Base-by-base conservation (phyloP, 495 filamentous ascomycete species). In the Rostrohypoxylon terebratum region DNA sequence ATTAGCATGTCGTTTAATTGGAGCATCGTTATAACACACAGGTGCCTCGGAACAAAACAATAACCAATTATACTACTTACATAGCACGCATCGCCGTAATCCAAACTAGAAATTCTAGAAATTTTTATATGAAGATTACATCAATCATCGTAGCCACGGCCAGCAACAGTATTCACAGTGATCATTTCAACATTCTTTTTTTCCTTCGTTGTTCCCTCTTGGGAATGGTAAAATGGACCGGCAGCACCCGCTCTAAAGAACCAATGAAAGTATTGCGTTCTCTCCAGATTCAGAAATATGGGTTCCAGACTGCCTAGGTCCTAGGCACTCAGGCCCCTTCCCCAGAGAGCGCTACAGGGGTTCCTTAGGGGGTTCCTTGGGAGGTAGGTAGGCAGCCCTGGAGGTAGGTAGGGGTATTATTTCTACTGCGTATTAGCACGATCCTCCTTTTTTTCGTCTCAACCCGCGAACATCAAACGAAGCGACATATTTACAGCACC, bases 401-500 rank as follows among this genome's bases (percentile, higher is more conserved):
- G n/a, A n/a, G n/a, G n/a, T n/a, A n/a, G 10, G 9, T 13, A 47
- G 36, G 31, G 31, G 18, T 42, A 59, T 45, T 58, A 13, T 36
- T 64, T 31, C 38, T 48, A n/a, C n/a, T n/a, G n/a, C n/a, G n/a
- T n/a, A 10, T 58, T 50, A 40, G 61, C 38, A 45, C 59, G 18
- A 58, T n/a, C 36, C 36, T 25, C 34, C 31, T 63, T 62, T 63
- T 62, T n/a, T 68, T 64, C 71, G 66, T 73, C 65, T 66, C 66
- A 69, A 62, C 59, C 23, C 31, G 65, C 25, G 60, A 59, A 73
- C 16, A 73, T 73, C 71, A 69, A 73, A 66, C 69, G 8, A 25
- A 21, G 10, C 8, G 11, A 25, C 10, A 50, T 50, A 23, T 25
- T 18, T 50, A 50, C 47, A 42, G 11, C 25, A 50, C 28, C 55